phyloP scores from a whole-genome alignment of 345 rosid species.

The Populus deltoides region DNA sequence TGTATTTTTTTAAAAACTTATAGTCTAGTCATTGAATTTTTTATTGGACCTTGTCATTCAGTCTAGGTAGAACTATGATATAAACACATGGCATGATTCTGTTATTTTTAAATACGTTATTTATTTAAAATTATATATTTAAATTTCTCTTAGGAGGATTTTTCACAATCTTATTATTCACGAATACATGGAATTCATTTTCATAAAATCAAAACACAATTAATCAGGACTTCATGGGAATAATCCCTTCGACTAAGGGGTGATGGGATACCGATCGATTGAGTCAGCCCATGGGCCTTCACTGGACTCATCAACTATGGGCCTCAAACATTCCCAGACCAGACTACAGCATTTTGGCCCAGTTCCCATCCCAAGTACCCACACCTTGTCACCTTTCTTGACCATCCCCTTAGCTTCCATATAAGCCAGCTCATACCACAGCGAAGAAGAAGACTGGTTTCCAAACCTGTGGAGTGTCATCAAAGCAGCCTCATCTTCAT shows the following conservation, averaged over 20 bases:
- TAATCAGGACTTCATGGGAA: neutral
- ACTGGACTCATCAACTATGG: conserved; percentile 32
- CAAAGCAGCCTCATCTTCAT: conserved; percentile 45
- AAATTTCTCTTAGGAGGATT: too few species aligned
- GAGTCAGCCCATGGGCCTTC: conserved; percentile 43
- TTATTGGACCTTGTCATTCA: too few species aligned
- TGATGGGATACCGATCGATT: conserved; percentile 32
- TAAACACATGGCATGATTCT: neutral
- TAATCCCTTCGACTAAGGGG: neutral
- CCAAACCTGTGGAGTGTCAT: conserved; percentile 61
- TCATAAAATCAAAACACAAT: too few species aligned
- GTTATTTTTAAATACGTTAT: too few species aligned
- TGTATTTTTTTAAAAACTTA: too few species aligned
- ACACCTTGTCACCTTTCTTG: conserved; percentile 48
- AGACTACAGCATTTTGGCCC: conserved; percentile 42
- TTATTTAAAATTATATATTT: too few species aligned
- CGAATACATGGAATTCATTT: too few species aligned
- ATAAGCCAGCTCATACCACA: conserved; percentile 55
- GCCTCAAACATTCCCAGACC: conserved; percentile 43
- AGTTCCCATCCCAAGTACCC: conserved; percentile 53
- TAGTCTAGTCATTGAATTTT: too few species aligned
- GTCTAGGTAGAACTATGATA: too few species aligned
- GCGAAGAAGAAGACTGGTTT: conserved; percentile 53
- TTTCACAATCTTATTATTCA: too few species aligned
- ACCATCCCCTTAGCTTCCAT: conserved; percentile 50